A percentile compares a stretch with the other conserved stretches of the same genome.
Evolutionary conservation across 192 early-diverging fungal genomes (phyloP).

Genomic region (Coemansia sp.): DNA sequence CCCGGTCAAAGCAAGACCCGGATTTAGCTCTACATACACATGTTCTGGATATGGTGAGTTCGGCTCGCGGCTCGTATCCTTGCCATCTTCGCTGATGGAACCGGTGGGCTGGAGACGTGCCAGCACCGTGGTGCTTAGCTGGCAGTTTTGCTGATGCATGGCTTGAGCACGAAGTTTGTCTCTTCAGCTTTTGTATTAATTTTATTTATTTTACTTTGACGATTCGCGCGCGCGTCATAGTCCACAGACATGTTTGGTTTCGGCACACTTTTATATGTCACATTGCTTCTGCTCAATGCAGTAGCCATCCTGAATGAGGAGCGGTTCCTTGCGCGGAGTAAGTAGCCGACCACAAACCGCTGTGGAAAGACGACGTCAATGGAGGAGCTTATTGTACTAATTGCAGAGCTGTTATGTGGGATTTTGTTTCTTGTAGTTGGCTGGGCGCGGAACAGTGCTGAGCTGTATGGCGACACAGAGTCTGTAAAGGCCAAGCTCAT

Average conservation of each 20-base stretch:
- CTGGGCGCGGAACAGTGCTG: slow-evolving; percentile 61
- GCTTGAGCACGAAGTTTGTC: background rate
- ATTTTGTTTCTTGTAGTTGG: slow-evolving; percentile 60
- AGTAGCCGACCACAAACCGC: slow-evolving; percentile 14
- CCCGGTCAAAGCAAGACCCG: background rate
- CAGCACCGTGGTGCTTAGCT: background rate
- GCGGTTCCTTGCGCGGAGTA: slow-evolving; percentile 89
- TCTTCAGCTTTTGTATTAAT: background rate
- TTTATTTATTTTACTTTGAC: background rate
- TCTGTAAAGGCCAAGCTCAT: slow-evolving; percentile 80
- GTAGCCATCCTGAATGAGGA: slow-evolving; percentile 91
- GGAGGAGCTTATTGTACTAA: background rate
- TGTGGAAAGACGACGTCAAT: background rate
- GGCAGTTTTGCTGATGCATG: background rate
- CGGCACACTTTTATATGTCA: slow-evolving; percentile 77
- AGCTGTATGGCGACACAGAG: slow-evolving; percentile 66
- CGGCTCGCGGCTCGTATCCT: slow-evolving; percentile 7
- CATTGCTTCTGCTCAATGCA: slow-evolving; percentile 83
- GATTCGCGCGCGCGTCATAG: background rate
- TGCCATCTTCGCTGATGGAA: background rate
- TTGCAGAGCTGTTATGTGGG: background rate
- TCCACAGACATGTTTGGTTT: slow-evolving; percentile 60
- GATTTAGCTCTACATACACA: background rate
- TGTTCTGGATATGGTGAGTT: too few species aligned
- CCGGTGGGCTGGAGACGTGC: background rate